Percentiles rank a stretch among this genome's conserved stretches.
phyloP scores from a whole-genome alignment of 345 rosid species.

The Populus pruinosa region DNA sequence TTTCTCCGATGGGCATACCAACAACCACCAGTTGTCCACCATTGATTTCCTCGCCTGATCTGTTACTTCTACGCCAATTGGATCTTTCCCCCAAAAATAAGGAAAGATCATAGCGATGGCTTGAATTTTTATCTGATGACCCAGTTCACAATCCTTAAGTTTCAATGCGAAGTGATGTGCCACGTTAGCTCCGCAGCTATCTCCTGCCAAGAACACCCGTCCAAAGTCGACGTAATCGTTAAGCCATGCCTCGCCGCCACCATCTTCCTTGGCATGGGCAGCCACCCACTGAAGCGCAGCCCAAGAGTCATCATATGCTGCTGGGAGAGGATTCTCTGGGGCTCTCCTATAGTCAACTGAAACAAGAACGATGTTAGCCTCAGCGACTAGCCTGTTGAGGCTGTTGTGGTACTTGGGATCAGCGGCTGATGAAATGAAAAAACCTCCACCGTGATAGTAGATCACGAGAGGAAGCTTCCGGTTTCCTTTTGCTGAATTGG shows the following conservation, averaged over 20 bases:
- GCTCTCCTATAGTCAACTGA: conserved; percentile 67
- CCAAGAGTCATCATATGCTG: conserved; percentile 73
- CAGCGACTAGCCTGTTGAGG: conserved; percentile 54
- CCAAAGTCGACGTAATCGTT: conserved; percentile 40
- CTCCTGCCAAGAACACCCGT: conserved; percentile 52
- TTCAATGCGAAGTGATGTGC: conserved; percentile 58
- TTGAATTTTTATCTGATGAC: conserved; percentile 26
- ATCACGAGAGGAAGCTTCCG: conserved; percentile 54
- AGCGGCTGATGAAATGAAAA: conserved; percentile 49
- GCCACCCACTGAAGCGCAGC: conserved; percentile 52
- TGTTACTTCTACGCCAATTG: conserved; percentile 49
- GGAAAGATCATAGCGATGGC: conserved; percentile 76
- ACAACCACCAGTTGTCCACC: conserved; percentile 83
- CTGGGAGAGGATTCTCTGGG: conserved; percentile 73
- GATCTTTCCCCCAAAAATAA: conserved; percentile 48
- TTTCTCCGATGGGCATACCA: conserved; percentile 58
- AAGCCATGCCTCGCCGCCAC: conserved; percentile 45
- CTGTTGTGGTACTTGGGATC: conserved; percentile 58
- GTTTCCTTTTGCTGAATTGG: conserved; percentile 19
- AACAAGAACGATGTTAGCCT: conserved; percentile 51
- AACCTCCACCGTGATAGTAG: conserved; percentile 89
- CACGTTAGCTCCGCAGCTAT: conserved; percentile 74
- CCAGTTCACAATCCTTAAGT: conserved; percentile 21
- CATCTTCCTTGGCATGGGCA: conserved; percentile 15
- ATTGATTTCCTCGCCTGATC: conserved; percentile 44